phyloP scores from a whole-genome alignment of 257 asterid species.

The Ilex aquifolium region DNA sequence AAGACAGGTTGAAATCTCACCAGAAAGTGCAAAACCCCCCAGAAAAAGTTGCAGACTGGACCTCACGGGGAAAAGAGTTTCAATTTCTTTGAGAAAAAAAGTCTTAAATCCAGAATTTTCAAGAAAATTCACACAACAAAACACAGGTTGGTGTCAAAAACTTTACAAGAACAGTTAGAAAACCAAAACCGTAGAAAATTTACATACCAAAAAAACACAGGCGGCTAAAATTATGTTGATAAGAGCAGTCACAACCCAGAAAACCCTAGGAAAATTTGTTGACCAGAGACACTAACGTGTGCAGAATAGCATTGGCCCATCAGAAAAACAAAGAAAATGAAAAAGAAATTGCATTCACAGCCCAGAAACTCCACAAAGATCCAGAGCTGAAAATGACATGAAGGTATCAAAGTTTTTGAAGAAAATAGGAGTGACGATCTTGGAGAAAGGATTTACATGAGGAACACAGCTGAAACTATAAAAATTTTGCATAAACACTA shows the following conservation, averaged over 20 bases:
- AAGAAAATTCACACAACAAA: background rate
- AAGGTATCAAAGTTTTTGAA: background rate
- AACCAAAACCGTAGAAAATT: conserved; percentile 27
- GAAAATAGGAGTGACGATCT: background rate
- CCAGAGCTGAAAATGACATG: background rate
- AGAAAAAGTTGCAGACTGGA: background rate
- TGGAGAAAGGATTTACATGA: background rate
- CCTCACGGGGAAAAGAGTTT: background rate
- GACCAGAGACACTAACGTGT: background rate
- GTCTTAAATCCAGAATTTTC: conserved; percentile 1
- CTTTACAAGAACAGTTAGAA: conserved; percentile 3
- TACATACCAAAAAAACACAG: conserved; percentile 10
- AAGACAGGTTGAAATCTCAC: background rate
- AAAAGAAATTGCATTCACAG: conserved; percentile 3
- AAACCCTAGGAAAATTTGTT: conserved; percentile 21
- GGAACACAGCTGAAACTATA: conserved; percentile 11
- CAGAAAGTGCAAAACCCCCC: conserved; percentile 1
- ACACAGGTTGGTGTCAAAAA: conserved; percentile 3
- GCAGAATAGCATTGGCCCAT: background rate
- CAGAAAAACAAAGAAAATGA: conserved; percentile 11
- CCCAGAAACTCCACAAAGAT: conserved; percentile 18
- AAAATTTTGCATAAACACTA: background rate
- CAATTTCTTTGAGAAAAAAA: background rate
- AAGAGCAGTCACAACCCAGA: conserved; percentile 10
- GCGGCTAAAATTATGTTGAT: conserved; percentile 9